Evolutionary conservation across 495 filamentous ascomycete genomes (phyloP).

Genomic region (Penicillium goetzii): DNA sequence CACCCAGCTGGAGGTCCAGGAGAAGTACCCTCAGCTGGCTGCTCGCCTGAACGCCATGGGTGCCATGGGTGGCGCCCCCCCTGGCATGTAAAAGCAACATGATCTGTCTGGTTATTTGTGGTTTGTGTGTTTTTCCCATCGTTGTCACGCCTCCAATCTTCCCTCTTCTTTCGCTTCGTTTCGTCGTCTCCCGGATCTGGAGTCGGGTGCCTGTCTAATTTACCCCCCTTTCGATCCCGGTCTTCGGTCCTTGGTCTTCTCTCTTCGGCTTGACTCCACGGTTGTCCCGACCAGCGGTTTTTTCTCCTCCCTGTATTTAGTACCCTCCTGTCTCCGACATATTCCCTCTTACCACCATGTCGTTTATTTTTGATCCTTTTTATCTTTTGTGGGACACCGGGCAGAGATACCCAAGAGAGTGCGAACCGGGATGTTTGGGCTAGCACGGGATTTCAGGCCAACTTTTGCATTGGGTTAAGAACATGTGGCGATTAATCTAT

Average conservation of each 20-base stretch:
- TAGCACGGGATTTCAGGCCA: slow-evolving; percentile 17
- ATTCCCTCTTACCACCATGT: slow-evolving; percentile 30
- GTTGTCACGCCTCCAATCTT: slow-evolving; percentile 19
- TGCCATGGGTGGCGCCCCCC: slow-evolving; percentile 41
- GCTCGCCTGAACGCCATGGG: slow-evolving; percentile 80
- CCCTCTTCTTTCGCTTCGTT: slow-evolving; percentile 26
- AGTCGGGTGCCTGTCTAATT: slow-evolving; percentile 21
- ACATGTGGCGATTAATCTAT: slow-evolving; percentile 36
- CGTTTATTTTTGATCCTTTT: slow-evolving; percentile 18
- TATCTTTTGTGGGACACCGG: slow-evolving; percentile 22
- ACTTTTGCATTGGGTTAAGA: slow-evolving; percentile 25
- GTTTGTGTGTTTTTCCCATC: slow-evolving; percentile 1
- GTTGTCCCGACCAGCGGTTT: slow-evolving; percentile 21
- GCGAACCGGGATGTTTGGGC: slow-evolving; percentile 19
- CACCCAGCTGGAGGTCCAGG: slow-evolving; percentile 95
- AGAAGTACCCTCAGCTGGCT: slow-evolving; percentile 96
- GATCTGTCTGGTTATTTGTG: neutral
- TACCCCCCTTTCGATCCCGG: slow-evolving; percentile 22
- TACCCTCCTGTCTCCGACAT: slow-evolving; percentile 29
- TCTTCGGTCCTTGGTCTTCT: slow-evolving; percentile 17
- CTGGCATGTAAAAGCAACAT: slow-evolving; percentile 42
- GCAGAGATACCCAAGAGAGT: slow-evolving; percentile 24
- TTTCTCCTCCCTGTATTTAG: slow-evolving; percentile 46
- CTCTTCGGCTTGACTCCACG: slow-evolving; percentile 20
- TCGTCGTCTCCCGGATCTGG: slow-evolving; percentile 22